A percentile compares a stretch with the other conserved stretches of the same genome.
phyloP scores from a whole-genome alignment of 2,329 filamentous ascomycete species.

The Lachnellula hyalina region DNA sequence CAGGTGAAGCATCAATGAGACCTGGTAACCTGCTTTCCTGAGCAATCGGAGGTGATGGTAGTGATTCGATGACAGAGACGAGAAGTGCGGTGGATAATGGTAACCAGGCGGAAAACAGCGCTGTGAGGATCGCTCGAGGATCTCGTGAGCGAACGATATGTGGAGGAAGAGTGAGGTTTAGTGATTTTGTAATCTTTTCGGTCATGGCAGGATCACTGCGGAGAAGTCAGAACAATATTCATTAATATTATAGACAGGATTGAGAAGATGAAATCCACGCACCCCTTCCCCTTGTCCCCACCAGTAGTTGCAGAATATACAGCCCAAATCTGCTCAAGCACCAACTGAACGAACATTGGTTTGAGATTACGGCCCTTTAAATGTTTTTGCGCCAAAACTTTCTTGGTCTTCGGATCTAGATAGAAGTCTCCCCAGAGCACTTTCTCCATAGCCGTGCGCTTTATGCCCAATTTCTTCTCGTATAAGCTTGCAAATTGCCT shows the following conservation, averaged over 20 bases:
- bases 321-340: conserved; percentile 93
- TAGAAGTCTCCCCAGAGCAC: conserved; percentile 97
- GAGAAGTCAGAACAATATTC: conserved; percentile 26
- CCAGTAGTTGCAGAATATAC: conserved; percentile 88
- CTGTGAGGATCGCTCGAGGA: conserved; percentile 74
- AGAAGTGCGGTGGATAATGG: conserved; percentile 87
- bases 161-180: conserved; percentile 77
- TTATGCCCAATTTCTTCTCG: conserved; percentile 95
- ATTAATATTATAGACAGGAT: conserved; percentile 22
- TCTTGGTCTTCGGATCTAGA: conserved; percentile 93
- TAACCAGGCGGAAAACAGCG: conserved; percentile 84
- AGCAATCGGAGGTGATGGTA: conserved; percentile 76
- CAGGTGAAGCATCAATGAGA: conserved; percentile 75
- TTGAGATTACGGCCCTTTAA: conserved; percentile 87
- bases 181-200: conserved; percentile 91
- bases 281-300: conserved; percentile 76
- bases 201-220: conserved; percentile 68
- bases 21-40: conserved; percentile 76
- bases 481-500: conserved; percentile 90
- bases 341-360: conserved; percentile 95
- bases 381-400: conserved; percentile 85
- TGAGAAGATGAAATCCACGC: conserved; percentile 39
- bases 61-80: conserved; percentile 87
- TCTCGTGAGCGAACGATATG: conserved; percentile 82
- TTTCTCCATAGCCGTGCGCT: conserved; percentile 80